Evolutionary conservation across 257 asterid species (phyloP), one percentile per base, ranked within the genome.

Genomic region (Striga asiatica): DNA sequence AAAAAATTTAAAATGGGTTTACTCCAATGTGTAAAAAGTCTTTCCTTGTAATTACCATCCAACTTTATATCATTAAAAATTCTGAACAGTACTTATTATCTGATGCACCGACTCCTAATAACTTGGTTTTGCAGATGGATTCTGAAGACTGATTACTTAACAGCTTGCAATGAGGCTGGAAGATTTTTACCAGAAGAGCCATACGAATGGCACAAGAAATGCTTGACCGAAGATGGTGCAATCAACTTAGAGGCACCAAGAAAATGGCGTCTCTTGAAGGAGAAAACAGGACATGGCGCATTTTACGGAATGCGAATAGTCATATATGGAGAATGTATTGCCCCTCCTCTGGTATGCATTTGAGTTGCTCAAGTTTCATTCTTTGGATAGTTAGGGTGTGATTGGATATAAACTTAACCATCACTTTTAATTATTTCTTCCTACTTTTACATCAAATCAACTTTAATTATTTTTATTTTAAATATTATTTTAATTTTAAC

Each of bases 161-260:
- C 78, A 25, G 93, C 97, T 41, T 56, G 95, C 72, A 76, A 75
- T 23, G 84, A 82, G 74, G 95, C 94, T 9, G 95, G 97, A 23
- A 74, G 32, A 19, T 59, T 84, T n/a, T 65, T 91, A 71, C 55
- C 77, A 0, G 98, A 91, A 77, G 88, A 78, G 65, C 80, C 94
- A 3, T 84, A 74, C 22, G 98, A 91, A 67, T 87, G 95, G 97
- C 76, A 87, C 51, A 77, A 73, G 73, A 80, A 78, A 57, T 69
- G 89, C 73, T 69, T 87, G 68, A 84, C 81, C 8, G 95, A 84
- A 70, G 98, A 91, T 63, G 94, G 96, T 17, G 88, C 97, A 1
- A 82, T 88, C 76, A 81, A 82, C 89, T 72, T 91, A 61, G 93
- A 82, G 53, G 98, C 97, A 60, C 98, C 98, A 17, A 68, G 95